Evolutionary conservation across 2,329 filamentous ascomycete genomes (phyloP).

Genomic region (Colletotrichum lentis): DNA sequence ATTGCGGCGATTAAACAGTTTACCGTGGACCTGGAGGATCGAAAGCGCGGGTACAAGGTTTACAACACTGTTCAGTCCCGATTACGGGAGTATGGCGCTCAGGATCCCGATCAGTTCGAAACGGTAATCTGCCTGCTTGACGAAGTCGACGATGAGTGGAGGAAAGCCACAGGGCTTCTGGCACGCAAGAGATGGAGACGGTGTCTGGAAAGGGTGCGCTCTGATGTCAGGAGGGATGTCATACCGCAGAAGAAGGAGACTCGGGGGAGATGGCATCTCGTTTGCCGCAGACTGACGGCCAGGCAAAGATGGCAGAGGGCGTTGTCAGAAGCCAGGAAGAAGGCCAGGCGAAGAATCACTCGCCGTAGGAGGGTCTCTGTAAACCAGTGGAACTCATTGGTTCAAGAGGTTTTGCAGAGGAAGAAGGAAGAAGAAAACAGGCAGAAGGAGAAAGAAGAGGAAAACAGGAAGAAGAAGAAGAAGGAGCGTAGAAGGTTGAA

Average conservation of each 20-base stretch:
- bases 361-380: neutral
- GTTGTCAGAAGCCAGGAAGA: neutral
- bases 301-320: neutral
- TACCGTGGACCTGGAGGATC: slow-evolving; percentile 2
- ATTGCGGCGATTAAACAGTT: neutral
- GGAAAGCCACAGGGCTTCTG: neutral
- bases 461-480: neutral
- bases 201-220: neutral
- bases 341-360: neutral
- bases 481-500: too few relatives aligned
- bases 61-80: neutral
- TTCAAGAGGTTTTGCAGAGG: neutral
- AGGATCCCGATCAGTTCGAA: neutral
- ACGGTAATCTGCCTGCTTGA: neutral
- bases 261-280: slow-evolving; percentile 1
- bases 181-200: slow-evolving; percentile 2
- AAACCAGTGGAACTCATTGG: neutral
- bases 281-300: neutral
- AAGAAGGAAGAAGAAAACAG: neutral
- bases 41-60: neutral
- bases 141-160: slow-evolving; percentile 1
- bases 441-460: neutral
- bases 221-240: slow-evolving; percentile 1
- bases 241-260: slow-evolving; percentile 2
- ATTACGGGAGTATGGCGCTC: slow-evolving; percentile 1